Evolutionary conservation across 176 grass and related monocot genomes (phyloP).

Genomic region (Chrysopogon serrulatus): DNA sequence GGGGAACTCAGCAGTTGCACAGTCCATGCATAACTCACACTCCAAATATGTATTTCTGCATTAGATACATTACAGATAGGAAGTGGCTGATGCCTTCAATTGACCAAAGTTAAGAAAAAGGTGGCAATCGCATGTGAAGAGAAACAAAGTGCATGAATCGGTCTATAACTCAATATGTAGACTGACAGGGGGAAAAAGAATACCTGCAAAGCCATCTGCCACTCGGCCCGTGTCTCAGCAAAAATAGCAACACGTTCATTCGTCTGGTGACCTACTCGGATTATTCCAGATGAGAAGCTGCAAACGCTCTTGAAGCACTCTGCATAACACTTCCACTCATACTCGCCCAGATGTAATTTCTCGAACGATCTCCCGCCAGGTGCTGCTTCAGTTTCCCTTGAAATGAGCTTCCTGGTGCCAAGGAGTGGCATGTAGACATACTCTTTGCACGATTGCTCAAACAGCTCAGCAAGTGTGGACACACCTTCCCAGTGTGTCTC

Average conservation of each 20-base stretch:
- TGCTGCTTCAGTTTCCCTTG: slow-evolving; percentile 51
- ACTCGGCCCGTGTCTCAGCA: slow-evolving; percentile 83
- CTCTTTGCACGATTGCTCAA: slow-evolving; percentile 75
- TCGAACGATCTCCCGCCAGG: slow-evolving; percentile 77
- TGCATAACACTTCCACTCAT: slow-evolving; percentile 84
- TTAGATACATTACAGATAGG: neutral
- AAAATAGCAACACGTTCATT: slow-evolving; percentile 82
- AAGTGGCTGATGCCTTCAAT: neutral
- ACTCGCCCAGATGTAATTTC: slow-evolving; percentile 92
- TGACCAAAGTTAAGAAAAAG: neutral
- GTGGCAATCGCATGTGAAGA: neutral
- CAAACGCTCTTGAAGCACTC: slow-evolving; percentile 71
- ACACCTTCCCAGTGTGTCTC: slow-evolving; percentile 86
- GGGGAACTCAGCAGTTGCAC: neutral
- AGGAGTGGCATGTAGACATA: slow-evolving; percentile 69
- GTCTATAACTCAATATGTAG: neutral
- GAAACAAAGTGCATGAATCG: neutral
- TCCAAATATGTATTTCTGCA: neutral
- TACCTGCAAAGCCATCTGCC: slow-evolving; percentile 97
- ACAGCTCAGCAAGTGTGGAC: slow-evolving; percentile 69
- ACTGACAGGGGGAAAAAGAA: neutral
- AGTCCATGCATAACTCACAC: neutral
- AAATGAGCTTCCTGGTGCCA: slow-evolving; percentile 79
- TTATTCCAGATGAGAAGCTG: slow-evolving; percentile 79
- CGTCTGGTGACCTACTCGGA: slow-evolving; percentile 62